Base-by-base conservation (phyloP, 1,284 basidiomycete species). In the Cryptococcus sp. region DNA sequence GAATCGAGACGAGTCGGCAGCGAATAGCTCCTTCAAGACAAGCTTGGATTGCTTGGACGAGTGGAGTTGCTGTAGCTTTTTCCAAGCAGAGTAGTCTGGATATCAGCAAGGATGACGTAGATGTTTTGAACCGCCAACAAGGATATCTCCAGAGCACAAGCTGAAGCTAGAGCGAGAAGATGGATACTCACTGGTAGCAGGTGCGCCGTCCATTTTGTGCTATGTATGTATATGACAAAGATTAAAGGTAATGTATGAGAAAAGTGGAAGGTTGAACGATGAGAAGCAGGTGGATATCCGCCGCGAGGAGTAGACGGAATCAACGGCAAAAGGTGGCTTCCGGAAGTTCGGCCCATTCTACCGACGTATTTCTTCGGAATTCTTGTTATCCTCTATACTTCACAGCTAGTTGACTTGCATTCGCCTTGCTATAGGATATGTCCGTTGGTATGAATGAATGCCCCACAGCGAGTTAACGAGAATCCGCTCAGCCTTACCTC, bases 21-120 rank as follows among this genome's bases (percentile, higher is more conserved):
- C 85, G 73, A 98, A 98, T 63, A 98, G 88, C 55, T 96, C 85
- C 75, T 86, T 88, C 61, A 98, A 83, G 69, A 88, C 79, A 74
- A 97, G 85, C 61, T 82, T 82, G 59, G 83, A 75, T 60, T 83
- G 79, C 71, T 94, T 83, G 42, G 82, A 76, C 69, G 89, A 83
- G 77, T 96, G 87, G 55, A 91, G 82, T 69, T 82, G 67, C 78
- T 97, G 85, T 62, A 98, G 88, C 76, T 91, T 86, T 77, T 90
- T 83, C 92, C 93, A 98, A 45, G 90, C 77, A 41, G 84, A 59
- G 78, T 93, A 93, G 55, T 88, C 91, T 94, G 67, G 36, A 40
- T 9, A 46, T n/a, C 21, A 22, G 25, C 18, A 19, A 13, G 7
- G 28, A 23, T 28, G 16, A 19, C 23, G 39, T 31, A 14, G 13